Percentiles rank a stretch among this genome's conserved stretches.
Evolutionary conservation across 208 protist genomes (phyloP).

Genomic region (Leishmania tropica): DNA sequence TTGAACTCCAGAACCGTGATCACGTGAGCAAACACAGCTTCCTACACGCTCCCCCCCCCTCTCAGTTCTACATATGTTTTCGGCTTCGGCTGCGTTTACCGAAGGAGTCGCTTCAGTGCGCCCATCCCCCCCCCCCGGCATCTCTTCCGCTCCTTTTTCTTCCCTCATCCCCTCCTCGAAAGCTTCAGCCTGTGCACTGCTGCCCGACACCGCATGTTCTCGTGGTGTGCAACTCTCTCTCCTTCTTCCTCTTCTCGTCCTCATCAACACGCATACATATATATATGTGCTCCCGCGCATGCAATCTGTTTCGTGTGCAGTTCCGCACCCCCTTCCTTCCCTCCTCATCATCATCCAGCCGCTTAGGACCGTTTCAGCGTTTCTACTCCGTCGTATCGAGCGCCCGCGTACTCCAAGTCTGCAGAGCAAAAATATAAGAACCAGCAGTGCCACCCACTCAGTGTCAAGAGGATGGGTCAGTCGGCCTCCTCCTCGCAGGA

Average conservation of each 20-base stretch:
- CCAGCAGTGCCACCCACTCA: background rate
- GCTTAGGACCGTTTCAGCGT: background rate
- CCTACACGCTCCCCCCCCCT: background rate
- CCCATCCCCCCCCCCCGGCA: background rate
- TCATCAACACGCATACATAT: background rate
- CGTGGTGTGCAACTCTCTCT: background rate
- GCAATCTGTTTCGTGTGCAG: background rate
- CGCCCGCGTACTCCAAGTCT: background rate
- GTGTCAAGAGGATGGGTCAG: slow-evolving; percentile 11
- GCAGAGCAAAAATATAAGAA: background rate
- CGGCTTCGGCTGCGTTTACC: background rate
- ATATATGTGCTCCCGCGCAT: background rate
- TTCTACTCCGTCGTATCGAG: background rate
- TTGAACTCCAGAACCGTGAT: background rate
- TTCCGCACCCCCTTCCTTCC: too few species aligned
- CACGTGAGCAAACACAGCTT: background rate
- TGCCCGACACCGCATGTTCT: background rate
- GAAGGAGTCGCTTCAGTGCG: background rate
- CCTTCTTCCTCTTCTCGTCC: background rate
- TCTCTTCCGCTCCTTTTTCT: background rate
- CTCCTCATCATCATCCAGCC: background rate
- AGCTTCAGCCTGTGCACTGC: background rate
- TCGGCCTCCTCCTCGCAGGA: background rate
- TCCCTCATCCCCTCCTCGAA: background rate
- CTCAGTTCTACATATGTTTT: background rate